A percentile compares a stretch with the other conserved stretches of the same genome.
These are phyloP conservation scores for Hyphopichia pseudoburtonii DNA, from an alignment of 1,139 yeast genomes.

Conservation along the genomic window DNA sequence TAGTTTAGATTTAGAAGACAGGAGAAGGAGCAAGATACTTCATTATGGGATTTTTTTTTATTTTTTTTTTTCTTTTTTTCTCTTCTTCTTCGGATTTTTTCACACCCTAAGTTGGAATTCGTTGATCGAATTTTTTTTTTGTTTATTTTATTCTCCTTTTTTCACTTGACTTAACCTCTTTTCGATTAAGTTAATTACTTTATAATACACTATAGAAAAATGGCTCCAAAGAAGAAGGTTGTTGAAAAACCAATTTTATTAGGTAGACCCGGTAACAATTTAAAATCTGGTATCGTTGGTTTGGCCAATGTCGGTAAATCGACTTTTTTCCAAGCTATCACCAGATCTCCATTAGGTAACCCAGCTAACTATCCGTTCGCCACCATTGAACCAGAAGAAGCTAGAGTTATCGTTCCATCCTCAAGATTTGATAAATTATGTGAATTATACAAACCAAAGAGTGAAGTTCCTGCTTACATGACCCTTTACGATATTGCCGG, in stretches of 20 bases:
- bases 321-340: slow-evolving; percentile 82
- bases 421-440: slow-evolving; percentile 78
- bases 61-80: too few relatives aligned
- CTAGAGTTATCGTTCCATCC: slow-evolving; percentile 94
- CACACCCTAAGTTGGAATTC: too few relatives aligned
- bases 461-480: slow-evolving; percentile 89
- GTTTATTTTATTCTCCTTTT: too few relatives aligned
- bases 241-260: slow-evolving; percentile 86
- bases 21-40: too few relatives aligned
- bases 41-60: too few relatives aligned
- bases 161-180: too few relatives aligned
- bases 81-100: too few relatives aligned
- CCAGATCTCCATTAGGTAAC: slow-evolving; percentile 91
- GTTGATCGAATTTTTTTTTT: too few relatives aligned
- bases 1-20: too few relatives aligned
- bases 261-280: slow-evolving; percentile 98
- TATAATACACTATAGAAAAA: too few relatives aligned
- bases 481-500: slow-evolving; percentile 98
- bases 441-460: slow-evolving; percentile 74
- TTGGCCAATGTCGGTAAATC: slow-evolving; percentile 97
- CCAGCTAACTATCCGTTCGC: slow-evolving; percentile 99
- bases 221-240: slow-evolving; percentile 90
- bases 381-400: slow-evolving; percentile 98
- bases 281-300: slow-evolving; percentile 96
- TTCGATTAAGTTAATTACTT: too few relatives aligned